phyloP scores from a whole-genome alignment of 139 green algal species.

The Eudorina sp. region DNA sequence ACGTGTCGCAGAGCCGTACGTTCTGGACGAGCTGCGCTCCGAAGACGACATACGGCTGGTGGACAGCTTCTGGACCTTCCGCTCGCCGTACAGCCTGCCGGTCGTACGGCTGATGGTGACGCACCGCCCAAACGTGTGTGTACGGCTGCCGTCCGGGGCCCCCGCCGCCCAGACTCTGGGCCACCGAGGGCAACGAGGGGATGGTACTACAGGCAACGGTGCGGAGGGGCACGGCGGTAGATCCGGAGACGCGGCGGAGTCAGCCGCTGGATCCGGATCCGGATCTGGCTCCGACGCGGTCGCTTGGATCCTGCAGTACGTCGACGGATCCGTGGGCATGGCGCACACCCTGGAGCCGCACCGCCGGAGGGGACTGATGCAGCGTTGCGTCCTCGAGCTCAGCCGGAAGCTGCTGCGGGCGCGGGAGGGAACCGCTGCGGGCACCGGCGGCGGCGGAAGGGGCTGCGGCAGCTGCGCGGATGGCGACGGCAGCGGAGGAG shows the following conservation, averaged over 20 bases:
- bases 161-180: not conserved
- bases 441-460: not conserved
- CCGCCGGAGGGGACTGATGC: conserved; percentile 37
- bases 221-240: no score
- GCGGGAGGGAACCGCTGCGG: no score
- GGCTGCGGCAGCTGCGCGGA: not conserved
- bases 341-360: conserved; percentile 37
- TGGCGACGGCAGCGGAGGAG: not conserved
- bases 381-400: not conserved
- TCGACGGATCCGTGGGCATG: conserved; percentile 39
- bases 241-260: not conserved
- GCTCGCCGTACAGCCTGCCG: conserved; percentile 15
- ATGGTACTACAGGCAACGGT: no score
- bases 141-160: not conserved
- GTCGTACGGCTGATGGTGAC: not conserved
- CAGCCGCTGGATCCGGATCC: not conserved
- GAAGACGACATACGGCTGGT: conserved; percentile 10
- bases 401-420: not conserved
- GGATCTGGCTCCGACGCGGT: conserved; percentile 9
- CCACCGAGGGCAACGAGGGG: not conserved
- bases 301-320: conserved; percentile 44
- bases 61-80: conserved; percentile 13
- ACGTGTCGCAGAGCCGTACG: no score
- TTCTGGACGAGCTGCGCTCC: conserved; percentile 13
- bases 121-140: not conserved